phyloP scores from a whole-genome alignment of 2,329 filamentous ascomycete species.

The Aspergillus pseudoterreus region DNA sequence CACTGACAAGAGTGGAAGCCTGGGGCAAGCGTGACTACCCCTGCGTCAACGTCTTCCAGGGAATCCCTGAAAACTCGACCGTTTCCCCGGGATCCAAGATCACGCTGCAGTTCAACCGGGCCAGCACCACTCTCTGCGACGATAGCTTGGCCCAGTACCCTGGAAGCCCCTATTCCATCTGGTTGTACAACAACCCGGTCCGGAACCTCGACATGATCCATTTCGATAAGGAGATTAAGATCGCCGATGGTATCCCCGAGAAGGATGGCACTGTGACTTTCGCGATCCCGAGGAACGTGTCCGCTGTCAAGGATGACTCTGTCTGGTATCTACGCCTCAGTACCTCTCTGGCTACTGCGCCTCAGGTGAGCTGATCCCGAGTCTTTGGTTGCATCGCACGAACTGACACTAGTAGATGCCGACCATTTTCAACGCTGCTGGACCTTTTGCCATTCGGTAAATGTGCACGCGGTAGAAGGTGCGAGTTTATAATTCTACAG shows the following conservation, averaged over 20 bases:
- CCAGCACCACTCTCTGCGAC: constrained; percentile 22
- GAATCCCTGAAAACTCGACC: constrained; percentile 29
- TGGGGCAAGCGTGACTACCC: constrained; percentile 34
- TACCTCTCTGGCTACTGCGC: constrained; percentile 21
- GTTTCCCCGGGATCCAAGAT: constrained; percentile 22
- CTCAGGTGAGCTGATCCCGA: constrained; percentile 22
- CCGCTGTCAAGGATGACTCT: constrained; percentile 20
- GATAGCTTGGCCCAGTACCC: constrained; percentile 18
- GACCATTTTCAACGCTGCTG: constrained; percentile 23
- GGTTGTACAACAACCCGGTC: constrained; percentile 30
- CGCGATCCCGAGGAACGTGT: constrained; percentile 22
- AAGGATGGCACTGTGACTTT: constrained; percentile 18
- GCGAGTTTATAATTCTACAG: neutral
- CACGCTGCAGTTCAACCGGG: constrained; percentile 25
- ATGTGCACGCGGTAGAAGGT: constrained; percentile 4
- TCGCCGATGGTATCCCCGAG: constrained; percentile 17
- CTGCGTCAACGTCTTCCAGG: constrained; percentile 31
- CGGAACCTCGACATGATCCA: constrained; percentile 17
- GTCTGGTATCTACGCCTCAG: constrained; percentile 28
- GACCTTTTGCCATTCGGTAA: constrained; percentile 21
- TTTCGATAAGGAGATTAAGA: constrained; percentile 18
- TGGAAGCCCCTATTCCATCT: constrained; percentile 21
- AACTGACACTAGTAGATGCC: constrained; percentile 21
- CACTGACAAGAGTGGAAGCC: constrained; percentile 12
- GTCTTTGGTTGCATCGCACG: neutral